phyloP scores from a whole-genome alignment of 106 monocot species.

The Dendrobium nobile region DNA sequence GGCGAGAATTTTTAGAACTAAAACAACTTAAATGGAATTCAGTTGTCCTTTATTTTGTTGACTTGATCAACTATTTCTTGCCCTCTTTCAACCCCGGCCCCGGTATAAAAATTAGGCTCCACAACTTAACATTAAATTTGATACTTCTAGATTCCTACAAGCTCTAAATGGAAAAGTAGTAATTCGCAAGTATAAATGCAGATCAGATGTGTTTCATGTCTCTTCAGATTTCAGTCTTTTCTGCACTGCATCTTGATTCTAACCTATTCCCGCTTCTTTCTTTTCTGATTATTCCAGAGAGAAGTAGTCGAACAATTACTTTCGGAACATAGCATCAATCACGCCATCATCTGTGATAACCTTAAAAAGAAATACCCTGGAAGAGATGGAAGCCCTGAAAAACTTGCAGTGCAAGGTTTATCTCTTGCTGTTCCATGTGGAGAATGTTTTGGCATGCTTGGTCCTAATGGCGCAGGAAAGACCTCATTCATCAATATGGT shows the following conservation, averaged over 20 bases:
- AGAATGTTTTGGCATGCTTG: conserved; percentile 91
- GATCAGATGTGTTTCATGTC: neutral
- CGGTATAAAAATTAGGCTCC: too few relatives aligned
- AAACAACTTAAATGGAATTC: too few relatives aligned
- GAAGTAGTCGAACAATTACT: conserved; percentile 57
- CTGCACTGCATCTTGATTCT: neutral
- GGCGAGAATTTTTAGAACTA: too few relatives aligned
- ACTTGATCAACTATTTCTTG: too few relatives aligned
- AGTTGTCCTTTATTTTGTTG: too few relatives aligned
- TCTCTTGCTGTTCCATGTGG: conserved; percentile 76
- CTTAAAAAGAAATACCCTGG: conserved; percentile 67
- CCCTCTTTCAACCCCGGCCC: too few relatives aligned
- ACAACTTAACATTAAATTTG: too few relatives aligned
- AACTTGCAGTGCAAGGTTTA: conserved; percentile 68
- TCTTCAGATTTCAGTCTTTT: neutral
- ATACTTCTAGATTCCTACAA: neutral
- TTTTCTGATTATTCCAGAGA: conserved; percentile 32
- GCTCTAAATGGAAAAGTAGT: neutral
- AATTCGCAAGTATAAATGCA: neutral
- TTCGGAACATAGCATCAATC: conserved; percentile 24
- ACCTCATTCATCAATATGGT: conserved; percentile 89
- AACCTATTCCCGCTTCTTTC: neutral
- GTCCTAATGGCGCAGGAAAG: conserved; percentile 94
- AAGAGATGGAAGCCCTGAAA: conserved; percentile 73
- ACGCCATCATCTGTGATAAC: conserved; percentile 68